These are phyloP conservation scores for Fusarium sp. DNA, from an alignment of 2,329 filamentous ascomycete species.

Conservation along the genomic window DNA sequence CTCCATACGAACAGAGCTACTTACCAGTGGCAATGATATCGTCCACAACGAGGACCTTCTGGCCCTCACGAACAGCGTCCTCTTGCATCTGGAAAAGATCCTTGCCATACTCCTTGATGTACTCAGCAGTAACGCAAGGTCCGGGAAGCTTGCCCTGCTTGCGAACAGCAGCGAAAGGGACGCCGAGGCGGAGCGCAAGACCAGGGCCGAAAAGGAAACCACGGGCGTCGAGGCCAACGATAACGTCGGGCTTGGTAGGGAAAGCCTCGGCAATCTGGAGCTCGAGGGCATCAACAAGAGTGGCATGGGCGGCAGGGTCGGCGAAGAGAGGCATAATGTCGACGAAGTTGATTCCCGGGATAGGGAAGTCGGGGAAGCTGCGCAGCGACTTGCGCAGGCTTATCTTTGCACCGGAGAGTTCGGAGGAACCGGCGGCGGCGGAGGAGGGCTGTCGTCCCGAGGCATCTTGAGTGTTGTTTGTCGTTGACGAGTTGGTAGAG, in stretches of 20 bases:
- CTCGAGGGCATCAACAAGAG: conserved; percentile 85
- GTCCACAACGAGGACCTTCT: conserved; percentile 93
- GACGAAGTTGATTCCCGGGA: conserved; percentile 93
- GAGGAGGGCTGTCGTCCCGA: conserved; percentile 71
- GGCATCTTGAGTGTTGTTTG: conserved; percentile 62
- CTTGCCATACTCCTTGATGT: conserved; percentile 94
- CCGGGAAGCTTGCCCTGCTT: conserved; percentile 97
- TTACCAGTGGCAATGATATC: conserved; percentile 98
- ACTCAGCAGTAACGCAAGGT: conserved; percentile 83
- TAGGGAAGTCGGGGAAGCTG: conserved; percentile 91
- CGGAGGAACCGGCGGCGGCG: conserved; percentile 69
- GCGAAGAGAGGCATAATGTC: conserved; percentile 98
- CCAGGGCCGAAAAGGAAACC: conserved; percentile 96
- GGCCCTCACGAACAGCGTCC: conserved; percentile 83
- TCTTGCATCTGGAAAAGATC: conserved; percentile 97
- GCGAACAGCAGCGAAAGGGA: conserved; percentile 90
- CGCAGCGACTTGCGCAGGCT: conserved; percentile 79
- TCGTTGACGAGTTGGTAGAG: conserved; percentile 43
- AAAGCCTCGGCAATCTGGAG: conserved; percentile 78
- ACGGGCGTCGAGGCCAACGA: conserved; percentile 92
- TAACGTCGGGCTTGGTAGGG: conserved; percentile 79
- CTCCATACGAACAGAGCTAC: conserved; percentile 47
- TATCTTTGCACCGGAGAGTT: conserved; percentile 76
- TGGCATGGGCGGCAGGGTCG: conserved; percentile 76
- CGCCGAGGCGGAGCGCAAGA: conserved; percentile 83